Conservation (phyloP, 805 yeast species). For the Pichia cephalocereana region DNA sequence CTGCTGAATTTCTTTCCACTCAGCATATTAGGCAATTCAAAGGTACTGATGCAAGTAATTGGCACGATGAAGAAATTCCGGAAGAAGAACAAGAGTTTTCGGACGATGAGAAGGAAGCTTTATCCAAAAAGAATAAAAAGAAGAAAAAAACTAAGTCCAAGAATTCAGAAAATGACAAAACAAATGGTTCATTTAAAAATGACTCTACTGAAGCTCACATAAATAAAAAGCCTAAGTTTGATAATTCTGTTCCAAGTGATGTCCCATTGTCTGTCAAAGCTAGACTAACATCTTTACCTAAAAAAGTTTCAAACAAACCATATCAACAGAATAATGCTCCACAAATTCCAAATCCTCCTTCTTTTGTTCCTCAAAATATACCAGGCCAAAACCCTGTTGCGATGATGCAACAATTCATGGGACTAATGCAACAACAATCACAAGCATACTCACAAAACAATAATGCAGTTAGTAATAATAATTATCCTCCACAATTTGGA, state of each 20-base stretch:
- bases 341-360: background rate
- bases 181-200: background rate
- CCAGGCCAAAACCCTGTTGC: slow-evolving; percentile 1
- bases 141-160: slow-evolving; percentile 33
- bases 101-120: slow-evolving; percentile 85
- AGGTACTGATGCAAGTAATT: slow-evolving; percentile 93
- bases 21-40: slow-evolving; percentile 57
- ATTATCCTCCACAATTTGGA: slow-evolving; percentile 1
- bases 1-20: slow-evolving; percentile 71
- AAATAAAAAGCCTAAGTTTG: background rate
- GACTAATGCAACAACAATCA: slow-evolving; percentile 10
- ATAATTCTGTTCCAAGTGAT: background rate
- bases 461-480: slow-evolving; percentile 1
- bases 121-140: slow-evolving; percentile 55
- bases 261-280: slow-evolving; percentile 4
- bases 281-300: slow-evolving; percentile 13
- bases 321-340: background rate
- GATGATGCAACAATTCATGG: slow-evolving; percentile 12
- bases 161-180: background rate
- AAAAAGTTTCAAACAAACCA: slow-evolving; percentile 2
- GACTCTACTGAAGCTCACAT: background rate
- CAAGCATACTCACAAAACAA: slow-evolving; percentile 7
- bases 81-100: slow-evolving; percentile 92
- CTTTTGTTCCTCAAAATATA: background rate
- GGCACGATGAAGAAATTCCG: slow-evolving; percentile 89